A percentile compares a stretch with the other conserved stretches of the same genome.
Evolutionary conservation across 2,329 filamentous ascomycete genomes (phyloP).

Genomic region (Fusarium brachygibbosum): DNA sequence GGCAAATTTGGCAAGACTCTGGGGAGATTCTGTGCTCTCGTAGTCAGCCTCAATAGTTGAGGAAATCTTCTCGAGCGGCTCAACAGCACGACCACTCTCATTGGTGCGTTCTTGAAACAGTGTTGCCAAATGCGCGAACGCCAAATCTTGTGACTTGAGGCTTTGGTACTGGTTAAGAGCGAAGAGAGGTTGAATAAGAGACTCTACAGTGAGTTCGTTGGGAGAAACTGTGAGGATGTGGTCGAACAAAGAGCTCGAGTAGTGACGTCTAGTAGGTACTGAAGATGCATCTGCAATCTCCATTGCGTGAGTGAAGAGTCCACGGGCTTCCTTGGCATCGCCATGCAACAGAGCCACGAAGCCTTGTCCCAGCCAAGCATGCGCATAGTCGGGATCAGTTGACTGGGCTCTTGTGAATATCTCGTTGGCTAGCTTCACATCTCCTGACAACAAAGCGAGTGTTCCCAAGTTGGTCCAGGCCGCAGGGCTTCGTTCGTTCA

Average conservation of each 20-base stretch:
- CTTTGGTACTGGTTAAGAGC: conserved; percentile 84
- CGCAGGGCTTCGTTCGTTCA: conserved; percentile 88
- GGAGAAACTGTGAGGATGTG: conserved; percentile 73
- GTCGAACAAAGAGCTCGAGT: conserved; percentile 85
- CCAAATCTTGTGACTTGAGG: conserved; percentile 77
- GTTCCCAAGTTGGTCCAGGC: conserved; percentile 93
- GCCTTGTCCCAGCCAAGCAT: conserved; percentile 95
- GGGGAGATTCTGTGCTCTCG: conserved; percentile 82
- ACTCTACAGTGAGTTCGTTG: conserved; percentile 64
- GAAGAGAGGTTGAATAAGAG: conserved; percentile 87
- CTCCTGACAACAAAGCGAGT: conserved; percentile 86
- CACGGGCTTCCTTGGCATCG: conserved; percentile 81
- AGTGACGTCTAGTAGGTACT: conserved; percentile 80
- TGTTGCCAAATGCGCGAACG: conserved; percentile 81
- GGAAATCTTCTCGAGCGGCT: conserved; percentile 75
- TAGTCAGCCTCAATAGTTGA: conserved; percentile 82
- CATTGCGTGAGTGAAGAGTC: conserved; percentile 93
- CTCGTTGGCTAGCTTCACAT: conserved; percentile 87
- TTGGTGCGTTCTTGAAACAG: conserved; percentile 85
- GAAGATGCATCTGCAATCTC: conserved; percentile 88
- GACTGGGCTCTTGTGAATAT: conserved; percentile 93
- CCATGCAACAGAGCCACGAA: conserved; percentile 84
- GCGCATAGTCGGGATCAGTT: conserved; percentile 91
- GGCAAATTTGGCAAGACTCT: conserved; percentile 81
- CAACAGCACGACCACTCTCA: conserved; percentile 74